Evolutionary conservation across 371 early-diverging fungal genomes (phyloP).

Genomic region (Coemansia sp.): DNA sequence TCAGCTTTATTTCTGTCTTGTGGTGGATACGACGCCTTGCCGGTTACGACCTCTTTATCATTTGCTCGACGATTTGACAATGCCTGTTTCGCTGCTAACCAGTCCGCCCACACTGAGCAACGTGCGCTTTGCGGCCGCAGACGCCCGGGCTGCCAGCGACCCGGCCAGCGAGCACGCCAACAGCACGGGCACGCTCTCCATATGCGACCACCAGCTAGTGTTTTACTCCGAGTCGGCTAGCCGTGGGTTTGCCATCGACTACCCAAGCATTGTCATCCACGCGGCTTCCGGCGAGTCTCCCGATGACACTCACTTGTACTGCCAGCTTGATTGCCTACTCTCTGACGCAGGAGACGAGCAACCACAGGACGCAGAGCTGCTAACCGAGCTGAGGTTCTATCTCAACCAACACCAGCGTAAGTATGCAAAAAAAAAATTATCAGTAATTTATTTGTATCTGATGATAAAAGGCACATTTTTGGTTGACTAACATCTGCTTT

Average conservation of each 20-base stretch:
- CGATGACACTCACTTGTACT: constrained; percentile 67
- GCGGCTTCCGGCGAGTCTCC: constrained; percentile 69
- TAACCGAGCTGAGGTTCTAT: constrained; percentile 65
- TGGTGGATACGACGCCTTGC: too few species aligned
- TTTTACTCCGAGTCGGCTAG: constrained; percentile 54
- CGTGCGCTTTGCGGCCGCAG: neutral
- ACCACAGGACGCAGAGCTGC: constrained; percentile 59
- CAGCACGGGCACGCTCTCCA: constrained; percentile 14
- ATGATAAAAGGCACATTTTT: neutral
- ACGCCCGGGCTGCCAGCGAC: constrained; percentile 9
- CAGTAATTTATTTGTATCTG: neutral
- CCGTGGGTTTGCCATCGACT: constrained; percentile 66
- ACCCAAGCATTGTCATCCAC: constrained; percentile 75
- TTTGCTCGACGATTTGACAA: neutral
- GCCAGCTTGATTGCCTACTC: constrained; percentile 63
- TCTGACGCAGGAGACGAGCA: constrained; percentile 53
- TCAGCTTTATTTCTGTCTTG: too few species aligned
- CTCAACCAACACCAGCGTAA: constrained; percentile 64
- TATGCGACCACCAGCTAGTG: constrained; percentile 14
- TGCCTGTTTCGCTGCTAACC: neutral
- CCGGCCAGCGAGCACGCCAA: constrained; percentile 10
- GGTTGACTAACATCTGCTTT: too few species aligned
- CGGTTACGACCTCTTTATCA: too few species aligned
- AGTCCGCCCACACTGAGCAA: neutral
- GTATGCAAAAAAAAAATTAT: constrained; percentile 17